These are phyloP conservation scores for Tilletia setariae DNA, from an alignment of 1,284 basidiomycete genomes.

Conservation along the genomic window DNA sequence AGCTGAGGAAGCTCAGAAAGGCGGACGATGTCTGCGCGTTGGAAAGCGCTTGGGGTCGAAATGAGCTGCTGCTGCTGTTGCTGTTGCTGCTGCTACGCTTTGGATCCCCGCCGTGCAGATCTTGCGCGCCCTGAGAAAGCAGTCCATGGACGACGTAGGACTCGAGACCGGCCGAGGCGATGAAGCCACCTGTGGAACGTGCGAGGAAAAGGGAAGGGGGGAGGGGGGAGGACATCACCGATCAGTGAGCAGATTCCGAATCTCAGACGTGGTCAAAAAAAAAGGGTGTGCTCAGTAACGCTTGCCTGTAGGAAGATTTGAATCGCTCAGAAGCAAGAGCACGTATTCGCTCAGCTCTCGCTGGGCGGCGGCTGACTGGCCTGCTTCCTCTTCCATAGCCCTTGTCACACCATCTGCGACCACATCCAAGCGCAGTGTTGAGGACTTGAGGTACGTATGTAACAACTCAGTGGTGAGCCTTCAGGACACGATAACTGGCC, in stretches of 20 bases:
- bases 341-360: slow-evolving; percentile 38
- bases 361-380: not conserved
- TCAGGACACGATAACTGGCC: too few species aligned
- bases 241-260: too few species aligned
- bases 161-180: slow-evolving; percentile 87
- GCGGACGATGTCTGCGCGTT: not conserved
- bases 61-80: not conserved
- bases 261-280: not conserved
- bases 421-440: too few species aligned
- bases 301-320: slow-evolving; percentile 49
- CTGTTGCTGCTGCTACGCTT: not conserved
- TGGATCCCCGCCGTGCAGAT: not conserved
- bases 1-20: slow-evolving; percentile 56
- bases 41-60: not conserved
- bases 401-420: too few species aligned
- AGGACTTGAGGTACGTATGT: too few species aligned
- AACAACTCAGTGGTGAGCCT: too few species aligned
- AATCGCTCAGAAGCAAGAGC: slow-evolving; percentile 45
- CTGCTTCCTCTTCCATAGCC: not conserved
- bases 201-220: not conserved
- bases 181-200: slow-evolving; percentile 67
- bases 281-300: not conserved
- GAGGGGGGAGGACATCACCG: not conserved
- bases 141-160: slow-evolving; percentile 85
- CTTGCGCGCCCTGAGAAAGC: slow-evolving; percentile 23